Conservation (phyloP, 805 yeast species). For the Vanderwaltozyma polyspora region DNA sequence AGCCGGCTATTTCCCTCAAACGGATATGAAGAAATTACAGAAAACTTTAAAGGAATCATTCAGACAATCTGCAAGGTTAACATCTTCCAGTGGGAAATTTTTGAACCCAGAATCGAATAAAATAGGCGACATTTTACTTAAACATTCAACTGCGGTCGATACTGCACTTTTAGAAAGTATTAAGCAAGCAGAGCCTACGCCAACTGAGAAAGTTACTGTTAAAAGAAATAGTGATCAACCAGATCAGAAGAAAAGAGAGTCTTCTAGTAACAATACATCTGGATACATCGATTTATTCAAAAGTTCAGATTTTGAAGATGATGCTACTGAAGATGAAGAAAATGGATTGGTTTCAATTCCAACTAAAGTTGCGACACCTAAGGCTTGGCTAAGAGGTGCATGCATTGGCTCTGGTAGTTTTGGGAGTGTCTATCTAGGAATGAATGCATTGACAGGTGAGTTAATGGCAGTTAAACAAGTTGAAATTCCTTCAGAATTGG, state of each 20-base stretch:
- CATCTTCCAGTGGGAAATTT: constrained; percentile 8
- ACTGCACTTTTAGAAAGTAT: constrained; percentile 30
- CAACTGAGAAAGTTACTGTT: constrained; percentile 5
- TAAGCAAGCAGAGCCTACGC: constrained; percentile 8
- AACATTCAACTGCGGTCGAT: constrained; percentile 45
- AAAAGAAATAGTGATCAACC: not conserved
- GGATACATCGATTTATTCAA: not conserved
- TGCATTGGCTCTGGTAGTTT: constrained; percentile 90
- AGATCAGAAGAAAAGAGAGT: not conserved
- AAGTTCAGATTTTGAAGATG: constrained; percentile 3
- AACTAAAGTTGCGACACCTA: constrained; percentile 41
- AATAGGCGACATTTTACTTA: constrained; percentile 53
- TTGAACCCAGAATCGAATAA: constrained; percentile 34
- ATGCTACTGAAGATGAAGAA: constrained; percentile 27
- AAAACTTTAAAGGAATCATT: constrained; percentile 78
- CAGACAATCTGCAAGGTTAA: constrained; percentile 56
- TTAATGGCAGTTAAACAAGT: constrained; percentile 97
- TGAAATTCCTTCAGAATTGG: constrained; percentile 33
- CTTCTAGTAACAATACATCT: not conserved
- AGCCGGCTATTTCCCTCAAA: constrained; percentile 84
- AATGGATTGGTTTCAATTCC: constrained; percentile 25
- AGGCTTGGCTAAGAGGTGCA: constrained; percentile 87
- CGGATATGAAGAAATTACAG: constrained; percentile 58
- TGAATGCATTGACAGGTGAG: constrained; percentile 88
- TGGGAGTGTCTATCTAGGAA: constrained; percentile 86